Base-by-base conservation (phyloP, 192 early-diverging fungal genomes). In the Chytriomyces confervae region DNA sequence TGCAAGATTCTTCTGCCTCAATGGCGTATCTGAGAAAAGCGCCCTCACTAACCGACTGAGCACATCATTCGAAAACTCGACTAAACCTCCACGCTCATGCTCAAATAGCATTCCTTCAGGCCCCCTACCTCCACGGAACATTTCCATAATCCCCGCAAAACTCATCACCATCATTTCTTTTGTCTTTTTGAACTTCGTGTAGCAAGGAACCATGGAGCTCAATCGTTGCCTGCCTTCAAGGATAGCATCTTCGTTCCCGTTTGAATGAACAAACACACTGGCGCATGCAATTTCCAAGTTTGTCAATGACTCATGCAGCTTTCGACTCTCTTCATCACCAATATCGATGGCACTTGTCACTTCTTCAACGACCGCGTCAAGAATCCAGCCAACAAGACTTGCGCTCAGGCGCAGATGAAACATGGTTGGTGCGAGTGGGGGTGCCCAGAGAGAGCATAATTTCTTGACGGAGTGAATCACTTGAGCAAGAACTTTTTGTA, bases 11-110 rank as follows among this genome's bases (percentile, higher is more conserved):
- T 68, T 66, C 20, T 50, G 61, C 27, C 86, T 48, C 71, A 88
- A 66, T 24, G 77, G 76, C 36, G 87, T 85, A 65, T 88, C 87
- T 57, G 84, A 81, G 78, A 88, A 88, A 67, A 88, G 68, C 24
- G 87, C 87, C 63, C 69, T 61, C 9, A 85, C 79, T 3, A 88
- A 66, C 16, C 82, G 62, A 51, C 66, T 36, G 69, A 88, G 20
- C 77, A 85, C 85, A 61, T 49, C 47, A 44, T 27, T 50, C 51
- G 49, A 53, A 81, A 84, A 83, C 69, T 65, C 86, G 3, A 60
- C 69, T 63, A 84, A 51, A 51, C 65, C 75, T 11, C 48, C 63
- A 16, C 49, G 65, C n/a, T 67, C 75, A 23, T 77, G 50, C 36
- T 62, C 61, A 5, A 18, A 16, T 60, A 62, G 18, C 48, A 72